Evolutionary conservation across 2,329 filamentous ascomycete genomes (phyloP).

Genomic region (Neonectria hederae): DNA sequence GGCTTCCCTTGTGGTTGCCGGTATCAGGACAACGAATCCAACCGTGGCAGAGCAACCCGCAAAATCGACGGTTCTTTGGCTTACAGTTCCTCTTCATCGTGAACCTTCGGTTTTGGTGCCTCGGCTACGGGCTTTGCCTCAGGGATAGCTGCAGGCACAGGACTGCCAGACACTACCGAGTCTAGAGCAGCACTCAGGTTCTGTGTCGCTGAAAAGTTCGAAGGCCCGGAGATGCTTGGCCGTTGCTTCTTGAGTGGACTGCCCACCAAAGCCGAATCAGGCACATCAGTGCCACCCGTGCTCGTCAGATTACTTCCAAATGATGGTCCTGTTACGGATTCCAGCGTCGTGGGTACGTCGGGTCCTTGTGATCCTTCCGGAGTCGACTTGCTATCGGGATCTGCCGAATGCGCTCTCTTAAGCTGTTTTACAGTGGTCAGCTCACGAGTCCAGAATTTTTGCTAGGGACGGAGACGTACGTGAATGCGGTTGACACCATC

Average conservation of each 20-base stretch:
- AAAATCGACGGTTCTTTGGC: neutral
- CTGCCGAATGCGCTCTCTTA: slow-evolving; percentile 81
- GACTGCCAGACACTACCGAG: slow-evolving; percentile 40
- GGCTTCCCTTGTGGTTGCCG: neutral
- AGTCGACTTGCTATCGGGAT: slow-evolving; percentile 63
- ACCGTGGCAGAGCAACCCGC: slow-evolving; percentile 4
- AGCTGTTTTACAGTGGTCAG: slow-evolving; percentile 61
- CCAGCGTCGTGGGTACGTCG: slow-evolving; percentile 51
- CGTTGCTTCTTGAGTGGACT: slow-evolving; percentile 82
- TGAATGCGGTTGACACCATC: slow-evolving; percentile 85
- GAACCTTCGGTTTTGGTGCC: slow-evolving; percentile 39
- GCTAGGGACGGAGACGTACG: slow-evolving; percentile 57
- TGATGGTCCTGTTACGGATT: slow-evolving; percentile 25
- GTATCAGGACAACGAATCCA: neutral
- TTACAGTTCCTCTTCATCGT: slow-evolving; percentile 54
- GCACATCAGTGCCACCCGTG: slow-evolving; percentile 39
- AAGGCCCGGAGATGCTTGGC: slow-evolving; percentile 57
- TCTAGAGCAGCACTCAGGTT: slow-evolving; percentile 50
- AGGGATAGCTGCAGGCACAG: slow-evolving; percentile 33
- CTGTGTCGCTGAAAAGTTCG: slow-evolving; percentile 41
- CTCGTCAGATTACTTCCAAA: slow-evolving; percentile 28
- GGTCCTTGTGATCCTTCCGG: slow-evolving; percentile 51
- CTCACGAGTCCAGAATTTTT: neutral
- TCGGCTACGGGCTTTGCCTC: slow-evolving; percentile 34
- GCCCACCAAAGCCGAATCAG: slow-evolving; percentile 60